These are phyloP conservation scores for Amanita pseudoporphyria DNA, from an alignment of 768 basidiomycete species.

Conservation along the genomic window DNA sequence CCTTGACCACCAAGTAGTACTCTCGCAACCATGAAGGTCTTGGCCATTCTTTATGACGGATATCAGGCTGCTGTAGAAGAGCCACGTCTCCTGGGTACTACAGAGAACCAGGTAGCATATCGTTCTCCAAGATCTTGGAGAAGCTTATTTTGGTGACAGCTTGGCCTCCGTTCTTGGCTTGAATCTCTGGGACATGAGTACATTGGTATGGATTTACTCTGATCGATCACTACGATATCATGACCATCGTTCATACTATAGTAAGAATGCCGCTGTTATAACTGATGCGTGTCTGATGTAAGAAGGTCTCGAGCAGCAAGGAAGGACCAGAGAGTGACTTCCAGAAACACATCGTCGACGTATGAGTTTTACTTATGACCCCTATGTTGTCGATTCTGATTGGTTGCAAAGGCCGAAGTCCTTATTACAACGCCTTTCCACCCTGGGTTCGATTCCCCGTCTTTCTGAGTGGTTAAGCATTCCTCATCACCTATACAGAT, in stretches of 20 bases:
- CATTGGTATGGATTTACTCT: constrained; percentile 34
- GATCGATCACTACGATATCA: constrained; percentile 2
- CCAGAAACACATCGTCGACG: constrained; percentile 75
- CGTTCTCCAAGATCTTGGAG: background rate
- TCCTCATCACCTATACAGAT: constrained; percentile 23
- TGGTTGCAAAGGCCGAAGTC: constrained; percentile 50
- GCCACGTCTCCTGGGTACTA: constrained; percentile 69
- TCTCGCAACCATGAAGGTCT: constrained; percentile 35
- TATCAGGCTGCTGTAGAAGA: constrained; percentile 56
- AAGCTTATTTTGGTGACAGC: constrained; percentile 27
- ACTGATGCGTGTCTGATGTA: background rate
- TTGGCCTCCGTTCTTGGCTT: constrained; percentile 66
- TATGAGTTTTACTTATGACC: constrained; percentile 24
- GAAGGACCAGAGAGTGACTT: constrained; percentile 76
- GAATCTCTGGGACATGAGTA: constrained; percentile 65
- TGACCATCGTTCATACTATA: background rate
- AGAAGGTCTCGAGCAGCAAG: constrained; percentile 68
- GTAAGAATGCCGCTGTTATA: background rate
- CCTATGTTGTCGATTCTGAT: constrained; percentile 7
- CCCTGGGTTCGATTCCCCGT: constrained; percentile 38
- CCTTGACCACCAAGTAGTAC: background rate
- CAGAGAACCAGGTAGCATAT: constrained; percentile 59
- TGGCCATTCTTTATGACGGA: constrained; percentile 70
- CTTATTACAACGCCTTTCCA: constrained; percentile 84
- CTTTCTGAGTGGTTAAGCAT: background rate